Conservation (phyloP, 768 basidiomycete species). For the Podaxis pistillaris region DNA sequence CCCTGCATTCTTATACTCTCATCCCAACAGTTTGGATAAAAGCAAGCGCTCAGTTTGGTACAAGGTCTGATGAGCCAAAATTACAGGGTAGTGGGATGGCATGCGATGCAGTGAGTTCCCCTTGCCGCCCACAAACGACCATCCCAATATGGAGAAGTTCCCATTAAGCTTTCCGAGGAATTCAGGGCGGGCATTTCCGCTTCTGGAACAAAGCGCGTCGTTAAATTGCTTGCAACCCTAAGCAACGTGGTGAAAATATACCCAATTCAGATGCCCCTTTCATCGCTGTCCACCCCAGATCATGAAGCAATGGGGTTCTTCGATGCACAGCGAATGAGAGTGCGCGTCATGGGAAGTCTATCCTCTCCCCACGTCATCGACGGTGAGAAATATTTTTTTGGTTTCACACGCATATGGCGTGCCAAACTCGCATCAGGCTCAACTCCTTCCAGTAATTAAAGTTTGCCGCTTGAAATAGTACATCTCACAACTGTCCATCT, state of each 20-base stretch:
- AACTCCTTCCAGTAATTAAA: too few relatives aligned
- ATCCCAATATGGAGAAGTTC: background rate
- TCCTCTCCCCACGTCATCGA: background rate
- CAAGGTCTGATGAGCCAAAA: background rate
- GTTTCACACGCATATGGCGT: too few relatives aligned
- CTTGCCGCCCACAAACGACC: conserved; percentile 8
- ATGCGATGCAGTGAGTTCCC: background rate
- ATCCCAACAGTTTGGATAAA: background rate
- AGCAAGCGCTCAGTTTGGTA: conserved; percentile 1
- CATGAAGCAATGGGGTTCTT: background rate
- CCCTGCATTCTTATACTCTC: conserved; percentile 3
- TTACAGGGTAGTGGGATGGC: background rate
- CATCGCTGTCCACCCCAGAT: background rate
- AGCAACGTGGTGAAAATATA: background rate
- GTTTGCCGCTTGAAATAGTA: too few relatives aligned
- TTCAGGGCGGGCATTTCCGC: background rate
- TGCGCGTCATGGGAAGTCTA: background rate
- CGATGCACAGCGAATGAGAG: background rate
- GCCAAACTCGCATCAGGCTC: too few relatives aligned
- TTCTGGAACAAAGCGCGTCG: conserved; percentile 3
- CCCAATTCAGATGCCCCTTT: background rate
- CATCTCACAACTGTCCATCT: too few relatives aligned
- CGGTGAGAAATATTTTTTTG: too few relatives aligned
- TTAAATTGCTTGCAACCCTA: background rate
- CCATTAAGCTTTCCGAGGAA: background rate